Conservation (phyloP, 805 yeast genomes). For the Candida boidinii region DNA sequence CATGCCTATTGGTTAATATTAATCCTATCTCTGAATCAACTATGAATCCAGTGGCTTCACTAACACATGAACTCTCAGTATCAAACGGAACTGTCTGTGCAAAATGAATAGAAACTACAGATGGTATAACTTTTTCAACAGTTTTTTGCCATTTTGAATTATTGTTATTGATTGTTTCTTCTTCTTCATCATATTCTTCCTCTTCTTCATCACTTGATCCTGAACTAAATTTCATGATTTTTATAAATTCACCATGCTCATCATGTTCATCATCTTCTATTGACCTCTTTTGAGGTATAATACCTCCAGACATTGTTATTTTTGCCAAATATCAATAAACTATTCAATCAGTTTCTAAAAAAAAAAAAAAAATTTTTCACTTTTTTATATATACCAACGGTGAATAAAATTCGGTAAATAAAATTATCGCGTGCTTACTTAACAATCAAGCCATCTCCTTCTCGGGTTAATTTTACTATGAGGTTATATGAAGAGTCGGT, state of each 20-base stretch:
- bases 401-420: no score
- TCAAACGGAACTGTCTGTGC: conserved; percentile 83
- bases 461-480: no score
- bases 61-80: conserved; percentile 69
- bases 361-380: no score
- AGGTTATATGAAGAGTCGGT: no score
- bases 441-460: no score
- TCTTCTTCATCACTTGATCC: conserved; percentile 2
- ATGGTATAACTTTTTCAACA: conserved; percentile 70
- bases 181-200: conserved; percentile 5
- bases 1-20: conserved; percentile 87
- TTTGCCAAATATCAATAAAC: neutral
- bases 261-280: conserved; percentile 4
- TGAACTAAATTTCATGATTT: no score
- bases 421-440: no score
- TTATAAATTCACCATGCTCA: conserved; percentile 3
- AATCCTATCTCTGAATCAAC: conserved; percentile 79
- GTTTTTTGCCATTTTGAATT: conserved; percentile 67
- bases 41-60: conserved; percentile 94
- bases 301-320: no score
- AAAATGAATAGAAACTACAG: conserved; percentile 86
- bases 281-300: conserved; percentile 7
- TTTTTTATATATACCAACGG: no score
- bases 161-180: conserved; percentile 6
- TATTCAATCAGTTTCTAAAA: neutral